A percentile compares a stretch with the other conserved stretches of the same genome.
phyloP scores from a whole-genome alignment of 352 stramenopile genomes.

The Phytophthora aleatoria region DNA sequence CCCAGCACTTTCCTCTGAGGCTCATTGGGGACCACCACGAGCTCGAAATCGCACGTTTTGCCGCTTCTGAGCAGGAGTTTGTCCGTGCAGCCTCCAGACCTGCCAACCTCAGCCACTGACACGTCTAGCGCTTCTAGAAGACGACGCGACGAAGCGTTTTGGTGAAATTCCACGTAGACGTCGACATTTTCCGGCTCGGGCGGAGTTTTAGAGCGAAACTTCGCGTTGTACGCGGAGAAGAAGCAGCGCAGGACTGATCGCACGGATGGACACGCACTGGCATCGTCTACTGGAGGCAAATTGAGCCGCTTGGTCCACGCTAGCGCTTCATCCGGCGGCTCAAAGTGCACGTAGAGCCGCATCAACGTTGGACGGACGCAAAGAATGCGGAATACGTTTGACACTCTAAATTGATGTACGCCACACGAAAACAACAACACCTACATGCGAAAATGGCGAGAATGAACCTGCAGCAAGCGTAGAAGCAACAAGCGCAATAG shows the following conservation, averaged over 20 bases:
- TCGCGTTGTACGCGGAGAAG: conserved; percentile 41
- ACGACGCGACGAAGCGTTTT: conserved; percentile 28
- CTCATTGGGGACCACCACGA: conserved; percentile 39
- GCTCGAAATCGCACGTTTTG: conserved; percentile 43
- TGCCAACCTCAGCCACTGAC: conserved; percentile 15
- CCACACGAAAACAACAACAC: neutral
- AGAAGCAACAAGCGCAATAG: neutral
- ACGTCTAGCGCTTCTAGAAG: conserved; percentile 29
- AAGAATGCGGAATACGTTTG: conserved; percentile 11
- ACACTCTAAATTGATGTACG: conserved; percentile 10
- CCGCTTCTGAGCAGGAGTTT: neutral
- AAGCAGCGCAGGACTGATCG: conserved; percentile 49
- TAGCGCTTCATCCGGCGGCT: conserved; percentile 30
- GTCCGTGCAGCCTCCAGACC: neutral
- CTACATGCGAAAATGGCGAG: neutral
- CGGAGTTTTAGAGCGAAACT: conserved; percentile 37
- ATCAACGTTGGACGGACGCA: conserved; percentile 16
- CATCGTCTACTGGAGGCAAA: conserved; percentile 26
- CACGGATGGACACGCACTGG: conserved; percentile 32
- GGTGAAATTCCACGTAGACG: conserved; percentile 49
- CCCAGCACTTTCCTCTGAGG: conserved; percentile 11
- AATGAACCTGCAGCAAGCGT: neutral
- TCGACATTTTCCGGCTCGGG: conserved; percentile 36
- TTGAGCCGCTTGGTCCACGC: conserved; percentile 66
- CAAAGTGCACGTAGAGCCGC: conserved; percentile 78